These are phyloP conservation scores for Thermothielavioides terrestris DNA, from an alignment of 495 filamentous ascomycete species.

Conservation along the genomic window DNA sequence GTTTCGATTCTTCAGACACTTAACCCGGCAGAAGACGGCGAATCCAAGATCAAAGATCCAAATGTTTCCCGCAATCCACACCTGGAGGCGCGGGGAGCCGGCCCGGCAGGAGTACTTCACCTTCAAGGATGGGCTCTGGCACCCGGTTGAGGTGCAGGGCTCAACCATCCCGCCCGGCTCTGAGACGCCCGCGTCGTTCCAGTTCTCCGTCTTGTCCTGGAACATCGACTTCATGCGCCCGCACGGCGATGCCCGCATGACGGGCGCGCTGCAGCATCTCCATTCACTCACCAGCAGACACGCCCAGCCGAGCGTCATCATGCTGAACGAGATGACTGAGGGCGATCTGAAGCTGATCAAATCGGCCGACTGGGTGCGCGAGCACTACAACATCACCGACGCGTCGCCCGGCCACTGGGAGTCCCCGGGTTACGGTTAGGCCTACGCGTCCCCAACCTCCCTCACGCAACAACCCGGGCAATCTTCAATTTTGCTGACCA, in stretches of 20 bases:
- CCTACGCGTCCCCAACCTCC: constrained; percentile 24
- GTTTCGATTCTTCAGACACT: not conserved
- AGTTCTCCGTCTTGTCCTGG: constrained; percentile 29
- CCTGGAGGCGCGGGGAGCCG: not conserved
- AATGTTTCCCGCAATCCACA: not conserved
- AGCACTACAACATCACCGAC: constrained; percentile 43
- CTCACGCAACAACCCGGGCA: not conserved
- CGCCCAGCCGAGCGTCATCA: constrained; percentile 31
- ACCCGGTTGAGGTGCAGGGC: not conserved
- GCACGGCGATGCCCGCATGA: constrained; percentile 32
- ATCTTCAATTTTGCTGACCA: too few relatives aligned
- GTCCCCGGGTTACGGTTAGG: constrained; percentile 3
- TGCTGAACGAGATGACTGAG: constrained; percentile 43
- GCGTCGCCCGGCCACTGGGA: constrained; percentile 13
- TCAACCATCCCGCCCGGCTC: not conserved
- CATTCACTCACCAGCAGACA: constrained; percentile 13
- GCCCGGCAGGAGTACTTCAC: constrained; percentile 1
- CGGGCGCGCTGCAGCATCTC: constrained; percentile 35
- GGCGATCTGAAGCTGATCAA: constrained; percentile 36
- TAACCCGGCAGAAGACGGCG: not conserved
- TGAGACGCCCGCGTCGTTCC: not conserved
- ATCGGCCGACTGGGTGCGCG: constrained; percentile 33
- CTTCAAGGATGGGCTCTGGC: not conserved
- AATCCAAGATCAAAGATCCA: not conserved
- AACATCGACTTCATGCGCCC: constrained; percentile 46